Base-by-base conservation (phyloP, 441 rosid genomes). In the Erodium moschatum region DNA sequence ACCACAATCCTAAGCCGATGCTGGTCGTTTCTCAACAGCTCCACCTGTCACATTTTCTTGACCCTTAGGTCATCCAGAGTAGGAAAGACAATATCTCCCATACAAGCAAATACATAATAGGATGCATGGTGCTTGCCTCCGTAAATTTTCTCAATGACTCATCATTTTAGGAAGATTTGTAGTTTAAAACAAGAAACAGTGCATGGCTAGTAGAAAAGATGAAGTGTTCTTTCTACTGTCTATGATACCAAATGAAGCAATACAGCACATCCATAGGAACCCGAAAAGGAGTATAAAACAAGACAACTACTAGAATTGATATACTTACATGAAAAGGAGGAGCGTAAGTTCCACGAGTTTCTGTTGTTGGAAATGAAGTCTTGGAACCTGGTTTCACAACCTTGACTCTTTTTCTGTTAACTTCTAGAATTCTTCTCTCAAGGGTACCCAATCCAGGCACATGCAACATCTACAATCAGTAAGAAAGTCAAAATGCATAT, bases 311-410 rank as follows among this genome's bases (percentile, higher is more conserved):
- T 35, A 5, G 40, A 40, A 6, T 40, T 40, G 9, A 40, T 40
- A 40, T 7, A 8, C 44, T 62, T 85, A 94, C 98, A 74, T 91
- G 97, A 73, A 94, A 94, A 4, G 98, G 98, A 78, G 97, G 97
- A 78, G 84, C 87, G 70, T 85, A 94, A 81, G 78, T 91, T 81
- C 98, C 97, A 33, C 97, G 96, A 78, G 89, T 85, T 83, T 94
- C 98, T 27, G 97, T 89, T 19, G 85, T 75, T 20, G 97, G 85
- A 68, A 94, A 94, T 62, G 88, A 85, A 64, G 98, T 89, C 82
- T 94, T 94, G 4, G 98, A 81, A 52, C 97, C 94, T 13, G 96
- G 97, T 81, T 88, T 94, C 65, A 94, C 89, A 71, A 94, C 98
- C 83, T 94, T 91, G 62, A 89, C 54, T 80, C 97, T 79, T 87